These are phyloP conservation scores for Verticillium nonalfalfae DNA, from an alignment of 2,329 filamentous ascomycete species.

Conservation along the genomic window DNA sequence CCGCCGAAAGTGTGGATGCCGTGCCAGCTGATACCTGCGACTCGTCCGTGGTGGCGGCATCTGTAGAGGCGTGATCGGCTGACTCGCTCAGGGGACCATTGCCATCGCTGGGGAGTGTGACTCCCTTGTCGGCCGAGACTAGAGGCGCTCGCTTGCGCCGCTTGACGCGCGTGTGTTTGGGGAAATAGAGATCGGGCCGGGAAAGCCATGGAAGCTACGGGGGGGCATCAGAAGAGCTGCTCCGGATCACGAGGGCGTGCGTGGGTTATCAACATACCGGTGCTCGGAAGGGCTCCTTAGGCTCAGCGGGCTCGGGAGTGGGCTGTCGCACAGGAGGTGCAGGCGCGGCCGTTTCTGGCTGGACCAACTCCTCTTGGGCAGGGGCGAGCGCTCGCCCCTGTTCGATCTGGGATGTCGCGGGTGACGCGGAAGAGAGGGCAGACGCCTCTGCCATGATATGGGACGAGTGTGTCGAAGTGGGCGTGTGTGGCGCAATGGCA, in stretches of 20 bases:
- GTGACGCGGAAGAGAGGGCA: background rate
- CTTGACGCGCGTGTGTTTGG: slow-evolving; percentile 15
- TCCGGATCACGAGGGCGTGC: background rate
- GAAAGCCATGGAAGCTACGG: slow-evolving; percentile 53
- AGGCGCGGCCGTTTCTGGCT: background rate
- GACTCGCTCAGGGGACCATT: slow-evolving; percentile 20
- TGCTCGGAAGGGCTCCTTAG: slow-evolving; percentile 32
- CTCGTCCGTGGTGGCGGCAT: slow-evolving; percentile 10
- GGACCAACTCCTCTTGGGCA: background rate
- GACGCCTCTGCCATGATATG: slow-evolving; percentile 9
- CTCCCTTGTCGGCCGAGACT: slow-evolving; percentile 25
- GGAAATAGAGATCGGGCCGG: slow-evolving; percentile 43
- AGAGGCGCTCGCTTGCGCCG: slow-evolving; percentile 31
- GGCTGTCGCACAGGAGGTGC: background rate
- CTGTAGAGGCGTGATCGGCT: slow-evolving; percentile 12
- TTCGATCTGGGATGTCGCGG: background rate
- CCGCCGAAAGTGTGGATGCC: slow-evolving; percentile 16
- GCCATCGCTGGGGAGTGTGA: slow-evolving; percentile 36
- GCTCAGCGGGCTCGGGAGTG: slow-evolving; percentile 1
- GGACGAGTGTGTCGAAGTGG: slow-evolving; percentile 46
- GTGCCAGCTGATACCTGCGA: background rate
- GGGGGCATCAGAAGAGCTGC: background rate
- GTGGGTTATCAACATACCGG: slow-evolving; percentile 37
- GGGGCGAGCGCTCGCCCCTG: background rate
- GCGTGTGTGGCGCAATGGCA: slow-evolving; percentile 40